These are phyloP conservation scores for Astragalus membranaceus DNA, from an alignment of 306 rosid genomes.

Conservation along the genomic window DNA sequence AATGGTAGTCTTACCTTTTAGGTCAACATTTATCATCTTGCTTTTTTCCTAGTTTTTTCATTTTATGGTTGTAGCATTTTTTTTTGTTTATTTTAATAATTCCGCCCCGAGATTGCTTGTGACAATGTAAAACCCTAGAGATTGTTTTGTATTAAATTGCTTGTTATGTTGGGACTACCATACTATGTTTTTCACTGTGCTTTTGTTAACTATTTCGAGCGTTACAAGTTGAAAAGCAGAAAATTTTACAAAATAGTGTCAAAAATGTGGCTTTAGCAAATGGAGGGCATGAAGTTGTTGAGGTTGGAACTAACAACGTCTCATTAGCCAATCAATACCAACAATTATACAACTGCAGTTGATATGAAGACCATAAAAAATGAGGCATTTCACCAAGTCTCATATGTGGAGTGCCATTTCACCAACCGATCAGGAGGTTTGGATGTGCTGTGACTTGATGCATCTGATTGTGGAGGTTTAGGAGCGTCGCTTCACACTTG, in stretches of 20 bases:
- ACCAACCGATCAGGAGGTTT: too few species aligned
- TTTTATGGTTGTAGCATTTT: not conserved
- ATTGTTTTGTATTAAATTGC: not conserved
- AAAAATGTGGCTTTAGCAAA: constrained; percentile 35
- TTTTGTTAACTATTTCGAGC: not conserved
- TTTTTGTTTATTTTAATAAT: not conserved
- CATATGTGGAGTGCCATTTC: too few species aligned
- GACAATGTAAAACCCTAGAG: not conserved
- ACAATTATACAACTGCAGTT: constrained; percentile 18
- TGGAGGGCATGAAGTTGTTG: constrained; percentile 30
- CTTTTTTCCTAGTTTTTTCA: not conserved
- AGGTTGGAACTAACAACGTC: constrained; percentile 19
- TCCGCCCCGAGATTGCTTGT: not conserved
- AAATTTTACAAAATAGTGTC: constrained; percentile 59
- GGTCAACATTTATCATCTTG: not conserved
- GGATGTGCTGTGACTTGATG: too few species aligned
- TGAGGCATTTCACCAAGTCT: constrained; percentile 12
- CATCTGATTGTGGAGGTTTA: too few species aligned
- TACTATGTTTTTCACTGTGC: not conserved
- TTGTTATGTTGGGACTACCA: not conserved
- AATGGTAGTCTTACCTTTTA: not conserved
- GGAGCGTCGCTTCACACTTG: too few species aligned
- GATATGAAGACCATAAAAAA: constrained; percentile 31
- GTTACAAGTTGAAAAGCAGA: constrained; percentile 80
- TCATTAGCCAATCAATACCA: constrained; percentile 29